Conservation (phyloP, 2,329 filamentous ascomycete genomes). For the Cladosporium halotolerans region DNA sequence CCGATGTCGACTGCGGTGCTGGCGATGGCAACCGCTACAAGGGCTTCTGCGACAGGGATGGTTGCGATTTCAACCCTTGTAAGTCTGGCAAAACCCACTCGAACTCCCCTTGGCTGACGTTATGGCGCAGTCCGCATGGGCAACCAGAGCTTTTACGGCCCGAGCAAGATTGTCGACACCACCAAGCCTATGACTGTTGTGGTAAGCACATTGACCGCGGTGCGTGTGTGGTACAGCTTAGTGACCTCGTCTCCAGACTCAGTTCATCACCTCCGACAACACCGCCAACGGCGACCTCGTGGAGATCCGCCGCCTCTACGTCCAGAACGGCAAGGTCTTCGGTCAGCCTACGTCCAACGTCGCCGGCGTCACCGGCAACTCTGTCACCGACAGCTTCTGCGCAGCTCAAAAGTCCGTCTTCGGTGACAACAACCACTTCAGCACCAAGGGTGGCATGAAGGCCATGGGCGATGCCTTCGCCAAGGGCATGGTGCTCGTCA, state of each 20-base stretch:
- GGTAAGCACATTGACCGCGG: neutral
- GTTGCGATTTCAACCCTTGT: conserved; percentile 59
- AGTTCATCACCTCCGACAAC: conserved; percentile 52
- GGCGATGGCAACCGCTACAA: conserved; percentile 36
- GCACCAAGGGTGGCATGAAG: conserved; percentile 48
- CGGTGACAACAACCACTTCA: conserved; percentile 42
- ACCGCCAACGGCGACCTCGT: conserved; percentile 49
- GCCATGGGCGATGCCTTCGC: conserved; percentile 50
- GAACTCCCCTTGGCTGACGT: conserved; percentile 51
- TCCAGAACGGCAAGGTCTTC: conserved; percentile 56
- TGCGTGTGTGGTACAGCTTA: too few species aligned
- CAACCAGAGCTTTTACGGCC: conserved; percentile 55
- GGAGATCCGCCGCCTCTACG: conserved; percentile 60
- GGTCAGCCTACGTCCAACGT: conserved; percentile 45
- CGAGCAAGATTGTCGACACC: conserved; percentile 53
- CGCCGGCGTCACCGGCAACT: conserved; percentile 45
- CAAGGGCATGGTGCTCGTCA: conserved; percentile 58
- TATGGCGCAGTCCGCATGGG: conserved; percentile 58
- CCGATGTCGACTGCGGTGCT: conserved; percentile 44
- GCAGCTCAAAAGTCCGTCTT: conserved; percentile 29
- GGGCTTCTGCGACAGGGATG: conserved; percentile 61
- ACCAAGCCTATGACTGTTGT: conserved; percentile 57
- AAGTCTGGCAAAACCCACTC: neutral
- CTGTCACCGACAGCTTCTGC: conserved; percentile 55
- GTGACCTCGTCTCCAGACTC: conserved; percentile 37